Evolutionary conservation across 75 land plant genomes (phyloP).

Genomic region (Adiantum capillusveneris): DNA sequence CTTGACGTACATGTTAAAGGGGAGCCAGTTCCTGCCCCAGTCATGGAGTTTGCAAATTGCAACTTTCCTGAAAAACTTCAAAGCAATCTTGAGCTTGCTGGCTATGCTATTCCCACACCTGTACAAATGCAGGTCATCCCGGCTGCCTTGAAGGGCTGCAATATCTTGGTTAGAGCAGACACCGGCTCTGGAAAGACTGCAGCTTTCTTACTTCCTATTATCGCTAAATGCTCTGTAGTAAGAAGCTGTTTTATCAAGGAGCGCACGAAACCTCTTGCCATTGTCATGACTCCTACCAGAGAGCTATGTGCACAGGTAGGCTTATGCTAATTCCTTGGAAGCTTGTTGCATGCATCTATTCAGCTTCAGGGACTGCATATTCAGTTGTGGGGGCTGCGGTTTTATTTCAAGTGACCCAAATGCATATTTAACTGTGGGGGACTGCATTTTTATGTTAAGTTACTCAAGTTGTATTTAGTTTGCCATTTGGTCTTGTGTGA

Average conservation of each 20-base stretch:
- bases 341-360: too few relatives aligned
- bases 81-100: slow-evolving; percentile 56
- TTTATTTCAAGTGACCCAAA: too few relatives aligned
- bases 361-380: too few relatives aligned
- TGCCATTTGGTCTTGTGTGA: too few relatives aligned
- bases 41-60: slow-evolving; percentile 59
- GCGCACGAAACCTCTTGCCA: slow-evolving; percentile 52
- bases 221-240: slow-evolving; percentile 36
- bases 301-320: slow-evolving; percentile 47
- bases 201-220: slow-evolving; percentile 61
- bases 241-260: slow-evolving; percentile 12
- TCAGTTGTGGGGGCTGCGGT: too few relatives aligned
- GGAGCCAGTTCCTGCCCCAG: slow-evolving; percentile 32
- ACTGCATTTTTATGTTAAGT: too few relatives aligned
- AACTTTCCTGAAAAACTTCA: slow-evolving; percentile 46
- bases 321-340: too few relatives aligned
- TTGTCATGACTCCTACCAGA: slow-evolving; percentile 85
- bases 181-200: slow-evolving; percentile 93
- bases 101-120: slow-evolving; percentile 76
- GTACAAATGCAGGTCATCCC: slow-evolving; percentile 96
- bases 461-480: too few relatives aligned
- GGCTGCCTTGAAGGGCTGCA: slow-evolving; percentile 54
- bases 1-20: slow-evolving; percentile 58
- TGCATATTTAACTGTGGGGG: too few relatives aligned
- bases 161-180: slow-evolving; percentile 62